These are phyloP conservation scores for Penicillium roqueforti DNA, from an alignment of 495 filamentous ascomycete genomes.

Conservation along the genomic window DNA sequence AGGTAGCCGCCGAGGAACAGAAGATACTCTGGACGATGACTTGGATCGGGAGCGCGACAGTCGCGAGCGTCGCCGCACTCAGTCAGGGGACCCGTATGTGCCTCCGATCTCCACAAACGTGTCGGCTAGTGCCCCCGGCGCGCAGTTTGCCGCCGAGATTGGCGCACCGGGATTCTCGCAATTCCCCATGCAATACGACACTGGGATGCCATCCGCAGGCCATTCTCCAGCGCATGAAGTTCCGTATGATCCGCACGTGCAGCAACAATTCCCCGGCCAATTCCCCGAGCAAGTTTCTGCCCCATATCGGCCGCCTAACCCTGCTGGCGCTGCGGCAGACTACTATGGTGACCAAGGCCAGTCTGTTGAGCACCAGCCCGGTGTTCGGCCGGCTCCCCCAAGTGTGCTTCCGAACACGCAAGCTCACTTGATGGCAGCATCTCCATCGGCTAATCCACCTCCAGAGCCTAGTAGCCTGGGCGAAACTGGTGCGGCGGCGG, in stretches of 20 bases:
- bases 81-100: conserved; percentile 33
- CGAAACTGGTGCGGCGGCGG: conserved; percentile 47
- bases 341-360: conserved; percentile 65
- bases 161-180: conserved; percentile 42
- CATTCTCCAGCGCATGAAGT: conserved; percentile 18
- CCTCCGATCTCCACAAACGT: conserved; percentile 24
- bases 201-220: conserved; percentile 13
- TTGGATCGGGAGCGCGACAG: conserved; percentile 29
- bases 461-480: conserved; percentile 51
- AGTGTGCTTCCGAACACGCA: conserved; percentile 50
- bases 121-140: conserved; percentile 25
- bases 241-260: conserved; percentile 48
- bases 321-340: conserved; percentile 57
- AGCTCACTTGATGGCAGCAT: conserved; percentile 49
- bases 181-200: conserved; percentile 42
- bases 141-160: conserved; percentile 32
- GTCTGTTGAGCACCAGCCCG: conserved; percentile 58
- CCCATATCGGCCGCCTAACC: conserved; percentile 52
- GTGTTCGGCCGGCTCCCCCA: conserved; percentile 51
- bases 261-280: conserved; percentile 58
- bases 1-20: conserved; percentile 24
- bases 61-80: conserved; percentile 31
- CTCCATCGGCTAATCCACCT: conserved; percentile 43
- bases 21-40: conserved; percentile 21
- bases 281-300: conserved; percentile 41